These are phyloP conservation scores for Astrephomene gubernaculifera DNA, from an alignment of 139 green algal genomes.

Conservation along the genomic window DNA sequence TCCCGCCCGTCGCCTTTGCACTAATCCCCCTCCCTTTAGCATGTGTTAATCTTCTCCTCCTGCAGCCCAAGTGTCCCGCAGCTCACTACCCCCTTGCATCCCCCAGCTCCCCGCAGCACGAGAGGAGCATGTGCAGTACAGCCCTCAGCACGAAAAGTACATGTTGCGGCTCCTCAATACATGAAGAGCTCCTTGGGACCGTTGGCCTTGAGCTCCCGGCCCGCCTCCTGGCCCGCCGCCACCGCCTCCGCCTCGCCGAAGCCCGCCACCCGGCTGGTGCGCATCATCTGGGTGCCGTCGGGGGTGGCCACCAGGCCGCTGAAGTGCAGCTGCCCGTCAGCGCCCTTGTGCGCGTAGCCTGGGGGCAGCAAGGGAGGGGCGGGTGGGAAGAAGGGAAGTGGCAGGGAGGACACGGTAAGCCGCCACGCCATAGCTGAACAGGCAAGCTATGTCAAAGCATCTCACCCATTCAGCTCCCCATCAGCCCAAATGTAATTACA, in stretches of 20 bases:
- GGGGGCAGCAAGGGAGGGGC: neutral
- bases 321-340: constrained; percentile 86
- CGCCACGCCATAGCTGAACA: no score
- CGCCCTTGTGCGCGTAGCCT: constrained; percentile 66
- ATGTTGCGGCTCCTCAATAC: no score
- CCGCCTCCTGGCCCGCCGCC: constrained; percentile 77
- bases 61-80: no score
- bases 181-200: constrained; percentile 48
- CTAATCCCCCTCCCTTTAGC: no score
- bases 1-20: no score
- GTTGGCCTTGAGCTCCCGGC: constrained; percentile 84
- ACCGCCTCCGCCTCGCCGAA: constrained; percentile 75
- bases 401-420: neutral
- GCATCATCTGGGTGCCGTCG: constrained; percentile 89
- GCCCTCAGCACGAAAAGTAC: no score
- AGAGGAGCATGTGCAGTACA: no score
- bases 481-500: neutral
- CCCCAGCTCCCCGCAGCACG: no score
- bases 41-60: no score
- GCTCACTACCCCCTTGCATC: no score
- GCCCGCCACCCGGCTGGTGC: constrained; percentile 63
- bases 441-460: no score
- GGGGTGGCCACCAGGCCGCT: constrained; percentile 90
- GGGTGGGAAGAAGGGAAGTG: neutral
- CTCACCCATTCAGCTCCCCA: no score